Conservation (phyloP, 352 stramenopile genomes). For the Globisporangium splendens region DNA sequence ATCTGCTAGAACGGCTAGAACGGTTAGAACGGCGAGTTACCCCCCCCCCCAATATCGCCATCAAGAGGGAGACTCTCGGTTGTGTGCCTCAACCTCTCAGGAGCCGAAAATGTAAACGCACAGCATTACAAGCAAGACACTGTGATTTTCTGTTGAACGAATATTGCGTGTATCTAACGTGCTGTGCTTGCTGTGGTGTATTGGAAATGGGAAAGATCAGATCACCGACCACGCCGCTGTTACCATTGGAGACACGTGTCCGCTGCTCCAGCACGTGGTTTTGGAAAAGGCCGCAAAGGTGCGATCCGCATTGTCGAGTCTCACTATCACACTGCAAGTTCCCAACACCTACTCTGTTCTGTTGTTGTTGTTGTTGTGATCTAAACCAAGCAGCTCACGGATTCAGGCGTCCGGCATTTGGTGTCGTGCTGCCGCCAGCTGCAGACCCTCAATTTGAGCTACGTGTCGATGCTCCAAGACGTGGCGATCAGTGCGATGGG, state of each 20-base stretch:
- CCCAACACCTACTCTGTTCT: too few species aligned
- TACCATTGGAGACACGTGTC: slow-evolving; percentile 12
- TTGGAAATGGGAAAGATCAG: slow-evolving; percentile 6
- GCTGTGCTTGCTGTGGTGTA: not conserved
- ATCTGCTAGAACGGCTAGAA: not conserved
- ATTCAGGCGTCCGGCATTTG: slow-evolving; percentile 50
- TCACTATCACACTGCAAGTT: too few species aligned
- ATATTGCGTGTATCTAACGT: not conserved
- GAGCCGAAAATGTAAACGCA: slow-evolving; percentile 43
- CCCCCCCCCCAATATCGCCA: not conserved
- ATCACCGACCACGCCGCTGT: slow-evolving; percentile 16
- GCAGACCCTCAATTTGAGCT: slow-evolving; percentile 51
- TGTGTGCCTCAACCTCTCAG: slow-evolving; percentile 44
- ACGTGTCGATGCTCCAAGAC: slow-evolving; percentile 46
- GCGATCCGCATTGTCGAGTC: too few species aligned
- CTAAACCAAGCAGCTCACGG: slow-evolving; percentile 56
- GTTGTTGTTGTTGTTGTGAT: not conserved
- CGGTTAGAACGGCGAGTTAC: not conserved
- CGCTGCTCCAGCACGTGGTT: slow-evolving; percentile 7
- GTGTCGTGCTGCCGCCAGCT: slow-evolving; percentile 44
- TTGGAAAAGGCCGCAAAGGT: slow-evolving; percentile 15
- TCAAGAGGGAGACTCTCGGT: not conserved
- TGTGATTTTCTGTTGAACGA: not conserved
- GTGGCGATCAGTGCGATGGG: slow-evolving; percentile 49
- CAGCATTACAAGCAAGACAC: not conserved